phyloP scores from a whole-genome alignment of 2,329 filamentous ascomycete genomes.

The Ascomycota sp. region DNA sequence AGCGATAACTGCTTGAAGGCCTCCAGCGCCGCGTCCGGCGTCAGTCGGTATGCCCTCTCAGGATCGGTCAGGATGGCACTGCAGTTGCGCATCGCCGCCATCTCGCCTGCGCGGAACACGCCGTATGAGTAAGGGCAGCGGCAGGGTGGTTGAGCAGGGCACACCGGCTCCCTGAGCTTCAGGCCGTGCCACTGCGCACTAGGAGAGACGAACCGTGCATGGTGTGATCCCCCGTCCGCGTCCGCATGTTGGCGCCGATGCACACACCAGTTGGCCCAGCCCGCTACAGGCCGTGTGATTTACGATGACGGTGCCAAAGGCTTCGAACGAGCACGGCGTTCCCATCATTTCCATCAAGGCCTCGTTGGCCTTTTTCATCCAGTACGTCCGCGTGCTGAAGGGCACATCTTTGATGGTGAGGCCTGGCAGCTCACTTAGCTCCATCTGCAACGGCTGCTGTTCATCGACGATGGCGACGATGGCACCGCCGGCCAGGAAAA shows the following conservation, averaged over 20 bases:
- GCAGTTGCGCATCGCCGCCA: slow-evolving; percentile 33
- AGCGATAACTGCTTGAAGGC: slow-evolving; percentile 27
- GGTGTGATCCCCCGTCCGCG: slow-evolving; percentile 26
- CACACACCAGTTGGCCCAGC: slow-evolving; percentile 28
- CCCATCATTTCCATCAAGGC: slow-evolving; percentile 15
- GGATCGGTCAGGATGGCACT: slow-evolving; percentile 24
- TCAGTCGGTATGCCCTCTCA: slow-evolving; percentile 21
- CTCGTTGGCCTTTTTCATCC: slow-evolving; percentile 29
- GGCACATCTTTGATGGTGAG: slow-evolving; percentile 8
- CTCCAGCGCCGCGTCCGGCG: slow-evolving; percentile 15
- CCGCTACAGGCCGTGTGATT: slow-evolving; percentile 25
- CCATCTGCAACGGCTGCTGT: neutral
- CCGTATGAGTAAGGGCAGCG: neutral
- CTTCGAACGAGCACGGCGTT: slow-evolving; percentile 27
- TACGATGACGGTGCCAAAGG: slow-evolving; percentile 33
- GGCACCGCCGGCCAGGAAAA: neutral
- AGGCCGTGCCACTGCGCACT: too few relatives aligned
- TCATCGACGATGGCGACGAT: neutral
- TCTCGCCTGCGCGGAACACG: slow-evolving; percentile 21
- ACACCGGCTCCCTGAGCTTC: too few relatives aligned
- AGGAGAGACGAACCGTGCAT: slow-evolving; percentile 21
- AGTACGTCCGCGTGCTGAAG: slow-evolving; percentile 20
- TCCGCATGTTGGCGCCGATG: slow-evolving; percentile 24
- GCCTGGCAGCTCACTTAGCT: neutral
- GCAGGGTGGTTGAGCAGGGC: too few relatives aligned